phyloP scores from a whole-genome alignment of 495 filamentous ascomycete species.

The Aspergillus incahuasiensis region DNA sequence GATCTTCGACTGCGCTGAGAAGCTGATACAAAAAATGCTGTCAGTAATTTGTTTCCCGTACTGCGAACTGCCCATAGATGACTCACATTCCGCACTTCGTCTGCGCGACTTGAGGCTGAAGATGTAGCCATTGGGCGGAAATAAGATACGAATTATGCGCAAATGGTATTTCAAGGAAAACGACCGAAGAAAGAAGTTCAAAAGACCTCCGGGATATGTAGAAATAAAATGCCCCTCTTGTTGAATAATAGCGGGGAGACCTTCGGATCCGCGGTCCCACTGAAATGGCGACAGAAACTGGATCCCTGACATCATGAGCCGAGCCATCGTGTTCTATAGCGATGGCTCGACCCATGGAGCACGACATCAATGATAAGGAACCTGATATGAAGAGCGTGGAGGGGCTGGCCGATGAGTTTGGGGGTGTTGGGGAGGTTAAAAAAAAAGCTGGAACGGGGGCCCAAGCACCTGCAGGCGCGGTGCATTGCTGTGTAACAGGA shows the following conservation, averaged over 20 bases:
- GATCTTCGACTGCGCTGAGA: constrained; percentile 63
- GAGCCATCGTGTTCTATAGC: neutral
- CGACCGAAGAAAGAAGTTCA: neutral
- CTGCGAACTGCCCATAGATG: neutral
- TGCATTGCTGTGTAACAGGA: no score
- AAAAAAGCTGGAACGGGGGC: no score
- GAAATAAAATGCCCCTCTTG: neutral
- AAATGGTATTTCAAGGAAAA: neutral
- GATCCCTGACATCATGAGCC: constrained; percentile 32
- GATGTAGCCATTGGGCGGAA: constrained; percentile 22
- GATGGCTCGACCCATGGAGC: no score
- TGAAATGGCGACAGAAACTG: constrained; percentile 30
- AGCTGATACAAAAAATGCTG: constrained; percentile 47
- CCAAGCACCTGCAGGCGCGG: no score
- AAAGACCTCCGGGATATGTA: neutral
- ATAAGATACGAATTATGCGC: neutral
- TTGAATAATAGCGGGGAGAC: constrained; percentile 1
- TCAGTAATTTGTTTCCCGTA: neutral
- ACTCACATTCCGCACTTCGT: constrained; percentile 45
- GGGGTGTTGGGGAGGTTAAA: neutral
- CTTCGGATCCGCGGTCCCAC: constrained; percentile 15
- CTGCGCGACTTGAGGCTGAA: constrained; percentile 29
- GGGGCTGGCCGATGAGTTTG: neutral
- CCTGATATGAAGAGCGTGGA: no score
- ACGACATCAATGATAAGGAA: neutral